phyloP scores from a whole-genome alignment of 805 yeast species.

The Saccharomycopsis sp. region DNA sequence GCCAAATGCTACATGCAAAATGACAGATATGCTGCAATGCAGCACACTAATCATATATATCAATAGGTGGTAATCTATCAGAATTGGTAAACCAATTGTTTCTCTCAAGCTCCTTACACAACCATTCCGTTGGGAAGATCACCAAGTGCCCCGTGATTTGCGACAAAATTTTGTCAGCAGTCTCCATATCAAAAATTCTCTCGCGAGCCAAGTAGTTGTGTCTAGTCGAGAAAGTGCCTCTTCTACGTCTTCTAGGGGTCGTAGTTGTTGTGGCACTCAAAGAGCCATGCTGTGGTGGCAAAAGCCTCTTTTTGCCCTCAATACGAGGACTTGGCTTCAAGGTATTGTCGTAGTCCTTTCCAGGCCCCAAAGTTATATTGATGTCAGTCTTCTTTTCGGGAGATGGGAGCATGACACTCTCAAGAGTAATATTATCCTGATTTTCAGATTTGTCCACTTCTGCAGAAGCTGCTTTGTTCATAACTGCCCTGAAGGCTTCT shows the following conservation, averaged over 20 bases:
- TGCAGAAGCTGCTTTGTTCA: neutral
- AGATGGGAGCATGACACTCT: neutral
- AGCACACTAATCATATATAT: slow-evolving; percentile 62
- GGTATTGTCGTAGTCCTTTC: no score
- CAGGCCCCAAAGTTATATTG: neutral
- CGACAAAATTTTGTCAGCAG: slow-evolving; percentile 66
- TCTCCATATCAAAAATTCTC: slow-evolving; percentile 58
- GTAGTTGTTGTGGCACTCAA: slow-evolving; percentile 4
- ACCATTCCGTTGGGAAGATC: slow-evolving; percentile 89
- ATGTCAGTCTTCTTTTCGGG: neutral
- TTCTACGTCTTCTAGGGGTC: slow-evolving; percentile 29
- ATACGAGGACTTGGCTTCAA: slow-evolving; percentile 7
- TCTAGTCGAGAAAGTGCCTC: slow-evolving; percentile 33
- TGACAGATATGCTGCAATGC: no score
- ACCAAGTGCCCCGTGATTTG: slow-evolving; percentile 85
- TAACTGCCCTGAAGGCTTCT: no score
- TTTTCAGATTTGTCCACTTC: neutral
- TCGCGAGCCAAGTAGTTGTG: slow-evolving; percentile 33
- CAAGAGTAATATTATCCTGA: neutral
- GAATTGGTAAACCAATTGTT: slow-evolving; percentile 95
- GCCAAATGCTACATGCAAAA: no score
- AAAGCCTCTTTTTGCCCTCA: slow-evolving; percentile 7
- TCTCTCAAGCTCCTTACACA: slow-evolving; percentile 74
- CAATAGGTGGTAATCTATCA: slow-evolving; percentile 92
- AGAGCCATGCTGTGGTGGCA: slow-evolving; percentile 24